Base-by-base conservation (phyloP, 345 rosid genomes). In the Brassica napus region DNA sequence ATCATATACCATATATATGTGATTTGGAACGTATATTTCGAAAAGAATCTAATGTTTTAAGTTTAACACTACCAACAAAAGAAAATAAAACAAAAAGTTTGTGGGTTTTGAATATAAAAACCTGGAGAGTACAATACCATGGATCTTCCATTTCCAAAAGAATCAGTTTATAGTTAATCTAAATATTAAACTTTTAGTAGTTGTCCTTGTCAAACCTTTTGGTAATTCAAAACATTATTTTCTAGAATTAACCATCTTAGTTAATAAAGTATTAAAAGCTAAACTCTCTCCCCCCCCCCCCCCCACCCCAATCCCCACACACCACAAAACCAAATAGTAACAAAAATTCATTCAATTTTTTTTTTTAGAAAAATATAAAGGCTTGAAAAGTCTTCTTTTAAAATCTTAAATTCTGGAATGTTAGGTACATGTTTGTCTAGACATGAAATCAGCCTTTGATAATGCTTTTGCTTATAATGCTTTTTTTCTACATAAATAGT, bases 71-170 rank as follows among this genome's bases (percentile, higher is more conserved):
- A 15, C 15, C 14, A 18, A 30, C 6, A 16, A 28, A 47, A 47
- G 6, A 39, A 47, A 52, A 52, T 5, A 49, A 11, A n/a, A 16
- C 8, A 5, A 16, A 59, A 42, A 7, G 32, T 59, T 67, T 76
- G 49, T 28, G 52, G 12, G 12, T 12, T 42, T 15, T 37, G 16
- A 52, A 75, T 10, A 24, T 3, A 37, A 66, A 52, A 68, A 18
- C 1, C 7, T 60, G 24, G 62, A 68, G 35, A 76, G 74, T 21
- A 76, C 62, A 76, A 68, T 68, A 18, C 79, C 79, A 76, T 60
- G 74, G 74, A 76, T 76, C 74, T 59, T 59, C 74, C 74, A 76
- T 76, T 42, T 30, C 8, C 7, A 59, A 68, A 31, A 59, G 79
- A 44, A 66, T 66, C 70, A 66, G 31, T 65, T 65, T 65, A 5